A percentile compares a stretch with the other conserved stretches of the same genome.
phyloP scores from a whole-genome alignment of 2,329 filamentous ascomycete species.

The Exophiala alcalophila region DNA sequence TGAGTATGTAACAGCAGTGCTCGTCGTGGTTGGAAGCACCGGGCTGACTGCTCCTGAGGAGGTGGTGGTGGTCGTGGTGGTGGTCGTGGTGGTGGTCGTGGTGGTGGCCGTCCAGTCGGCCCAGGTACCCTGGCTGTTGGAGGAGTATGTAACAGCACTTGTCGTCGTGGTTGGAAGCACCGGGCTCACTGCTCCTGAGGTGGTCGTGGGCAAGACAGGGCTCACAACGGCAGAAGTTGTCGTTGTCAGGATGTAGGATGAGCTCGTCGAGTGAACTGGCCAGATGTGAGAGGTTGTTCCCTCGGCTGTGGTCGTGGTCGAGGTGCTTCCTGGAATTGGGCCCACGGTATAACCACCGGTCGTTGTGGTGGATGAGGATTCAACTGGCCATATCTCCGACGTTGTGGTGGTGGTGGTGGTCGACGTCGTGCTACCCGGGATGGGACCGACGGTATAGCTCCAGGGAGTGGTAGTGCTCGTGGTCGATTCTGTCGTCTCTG shows the following conservation, averaged over 20 bases:
- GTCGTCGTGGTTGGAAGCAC: not conserved
- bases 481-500: not conserved
- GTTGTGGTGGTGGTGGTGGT: slow-evolving; percentile 8
- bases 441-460: slow-evolving; percentile 4
- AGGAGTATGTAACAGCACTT: not conserved
- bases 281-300: not conserved
- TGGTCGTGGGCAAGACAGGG: slow-evolving; percentile 6
- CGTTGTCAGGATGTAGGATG: not conserved
- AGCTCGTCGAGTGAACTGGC: not conserved
- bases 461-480: slow-evolving; percentile 3
- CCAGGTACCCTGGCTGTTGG: slow-evolving; percentile 7
- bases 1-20: not conserved
- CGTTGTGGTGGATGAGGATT: slow-evolving; percentile 5
- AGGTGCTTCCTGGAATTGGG: slow-evolving; percentile 5
- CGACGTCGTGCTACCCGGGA: slow-evolving; percentile 6
- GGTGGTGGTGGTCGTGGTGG: slow-evolving; percentile 10
- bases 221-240: slow-evolving; percentile 1
- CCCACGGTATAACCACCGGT: slow-evolving; percentile 6
- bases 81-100: slow-evolving; percentile 18
- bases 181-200: slow-evolving; percentile 1
- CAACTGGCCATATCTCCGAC: too few relatives aligned
- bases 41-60: slow-evolving; percentile 1
- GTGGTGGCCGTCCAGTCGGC: slow-evolving; percentile 10
- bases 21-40: slow-evolving; percentile 1
- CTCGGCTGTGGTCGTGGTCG: slow-evolving; percentile 5